Conservation (phyloP, 2,329 filamentous ascomycete genomes). For the Hymenoscyphus occultus region DNA sequence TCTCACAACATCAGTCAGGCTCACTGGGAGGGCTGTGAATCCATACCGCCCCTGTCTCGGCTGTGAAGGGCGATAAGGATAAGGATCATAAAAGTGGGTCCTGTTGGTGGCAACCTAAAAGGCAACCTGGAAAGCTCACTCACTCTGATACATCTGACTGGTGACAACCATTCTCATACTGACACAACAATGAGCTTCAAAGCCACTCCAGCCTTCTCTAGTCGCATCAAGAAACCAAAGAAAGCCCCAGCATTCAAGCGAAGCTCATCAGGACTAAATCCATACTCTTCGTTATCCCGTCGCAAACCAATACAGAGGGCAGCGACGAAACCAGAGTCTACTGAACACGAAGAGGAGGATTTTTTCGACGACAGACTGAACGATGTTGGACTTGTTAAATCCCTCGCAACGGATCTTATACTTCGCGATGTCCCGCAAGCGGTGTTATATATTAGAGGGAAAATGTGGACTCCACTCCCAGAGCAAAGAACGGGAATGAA, state of each 20-base stretch:
- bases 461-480: conserved; percentile 65
- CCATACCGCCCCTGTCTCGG: neutral
- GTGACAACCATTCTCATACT: neutral
- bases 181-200: conserved; percentile 31
- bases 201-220: conserved; percentile 33
- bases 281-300: conserved; percentile 32
- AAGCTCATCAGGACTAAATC: conserved; percentile 25
- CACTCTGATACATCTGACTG: conserved; percentile 1
- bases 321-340: conserved; percentile 16
- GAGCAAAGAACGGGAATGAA: conserved; percentile 57
- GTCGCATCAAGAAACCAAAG: conserved; percentile 33
- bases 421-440: conserved; percentile 63
- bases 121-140: neutral
- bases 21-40: conserved; percentile 7
- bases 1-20: conserved; percentile 4
- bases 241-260: conserved; percentile 32
- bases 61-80: conserved; percentile 13
- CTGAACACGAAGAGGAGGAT: conserved; percentile 36
- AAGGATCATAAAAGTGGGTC: neutral
- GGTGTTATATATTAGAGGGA: conserved; percentile 57
- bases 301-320: conserved; percentile 30
- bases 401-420: conserved; percentile 53
- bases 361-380: conserved; percentile 51
- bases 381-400: conserved; percentile 55
- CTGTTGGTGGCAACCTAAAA: neutral